phyloP scores from a whole-genome alignment of 192 early-diverging fungal species.

The Chytriomyces confervae region DNA sequence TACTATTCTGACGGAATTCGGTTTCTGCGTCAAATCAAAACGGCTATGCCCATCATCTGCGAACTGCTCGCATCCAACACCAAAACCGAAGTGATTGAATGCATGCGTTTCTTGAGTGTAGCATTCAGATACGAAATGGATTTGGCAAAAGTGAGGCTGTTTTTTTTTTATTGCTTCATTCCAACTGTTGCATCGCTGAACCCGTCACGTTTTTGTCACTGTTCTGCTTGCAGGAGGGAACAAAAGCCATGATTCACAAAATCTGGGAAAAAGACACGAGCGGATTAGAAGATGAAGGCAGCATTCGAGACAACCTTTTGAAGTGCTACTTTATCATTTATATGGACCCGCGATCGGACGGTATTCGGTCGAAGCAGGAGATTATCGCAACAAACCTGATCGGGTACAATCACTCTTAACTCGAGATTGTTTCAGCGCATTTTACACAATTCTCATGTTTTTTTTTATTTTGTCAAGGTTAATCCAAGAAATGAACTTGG shows the following conservation, averaged over 20 bases:
- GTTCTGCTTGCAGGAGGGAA: constrained; percentile 69
- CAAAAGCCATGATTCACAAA: constrained; percentile 94
- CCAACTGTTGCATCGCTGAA: background rate
- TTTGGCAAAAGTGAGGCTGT: constrained; percentile 64
- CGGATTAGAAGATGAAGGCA: constrained; percentile 47
- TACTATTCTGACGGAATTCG: constrained; percentile 90
- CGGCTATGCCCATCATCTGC: constrained; percentile 74
- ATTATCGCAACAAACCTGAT: constrained; percentile 72
- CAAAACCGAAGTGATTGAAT: constrained; percentile 93
- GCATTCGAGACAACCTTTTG: constrained; percentile 69
- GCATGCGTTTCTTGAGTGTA: constrained; percentile 92
- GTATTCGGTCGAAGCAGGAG: constrained; percentile 19
- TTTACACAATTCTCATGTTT: constrained; percentile 1
- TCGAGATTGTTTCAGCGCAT: background rate
- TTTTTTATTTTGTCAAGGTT: constrained; percentile 55
- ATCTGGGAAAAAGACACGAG: constrained; percentile 75
- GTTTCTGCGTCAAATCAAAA: constrained; percentile 82
- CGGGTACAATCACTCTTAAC: constrained; percentile 38
- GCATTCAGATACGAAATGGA: constrained; percentile 87
- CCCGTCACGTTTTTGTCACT: background rate
- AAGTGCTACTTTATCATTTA: constrained; percentile 82
- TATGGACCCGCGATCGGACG: constrained; percentile 60
- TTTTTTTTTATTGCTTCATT: background rate
- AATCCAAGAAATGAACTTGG: constrained; percentile 83
- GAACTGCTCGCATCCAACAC: constrained; percentile 87